phyloP scores from a whole-genome alignment of 78 protist species.

The slime mould (Dictyostelium discoideum) region DNA sequence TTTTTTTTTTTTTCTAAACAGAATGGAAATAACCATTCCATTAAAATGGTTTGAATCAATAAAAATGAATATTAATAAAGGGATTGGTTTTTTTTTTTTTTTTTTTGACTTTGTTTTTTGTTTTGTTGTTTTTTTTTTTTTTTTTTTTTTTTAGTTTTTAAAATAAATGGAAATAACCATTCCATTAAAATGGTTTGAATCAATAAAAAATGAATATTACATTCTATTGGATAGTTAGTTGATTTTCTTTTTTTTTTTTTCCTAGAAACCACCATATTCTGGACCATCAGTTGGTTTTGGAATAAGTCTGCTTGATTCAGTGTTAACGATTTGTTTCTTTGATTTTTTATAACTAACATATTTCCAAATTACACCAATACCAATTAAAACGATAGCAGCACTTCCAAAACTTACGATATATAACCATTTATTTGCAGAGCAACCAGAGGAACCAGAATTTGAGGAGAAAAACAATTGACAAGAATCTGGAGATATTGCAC shows the following conservation, averaged over 20 bases:
- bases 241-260: not conserved
- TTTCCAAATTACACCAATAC: conserved; percentile 5
- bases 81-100: too few species aligned
- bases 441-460: not conserved
- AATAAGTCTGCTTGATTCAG: conserved; percentile 51
- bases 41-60: conserved; percentile 3
- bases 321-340: not conserved
- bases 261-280: conserved; percentile 73
- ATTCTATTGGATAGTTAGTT: not conserved
- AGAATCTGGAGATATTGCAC: not conserved
- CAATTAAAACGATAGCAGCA: not conserved
- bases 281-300: conserved; percentile 78
- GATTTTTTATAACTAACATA: conserved; percentile 12
- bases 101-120: too few species aligned
- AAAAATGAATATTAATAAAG: not conserved
- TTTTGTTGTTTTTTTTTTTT: too few species aligned
- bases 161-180: not conserved
- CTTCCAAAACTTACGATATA: conserved; percentile 50
- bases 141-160: not conserved
- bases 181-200: not conserved
- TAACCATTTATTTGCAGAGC: conserved; percentile 45
- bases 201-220: not conserved
- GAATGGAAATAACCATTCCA: not conserved
- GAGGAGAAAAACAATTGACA: conserved; percentile 19
- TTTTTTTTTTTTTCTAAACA: too few species aligned